Evolutionary conservation across 768 basidiomycete genomes (phyloP).

Genomic region (Panaeolus cyanescens): DNA sequence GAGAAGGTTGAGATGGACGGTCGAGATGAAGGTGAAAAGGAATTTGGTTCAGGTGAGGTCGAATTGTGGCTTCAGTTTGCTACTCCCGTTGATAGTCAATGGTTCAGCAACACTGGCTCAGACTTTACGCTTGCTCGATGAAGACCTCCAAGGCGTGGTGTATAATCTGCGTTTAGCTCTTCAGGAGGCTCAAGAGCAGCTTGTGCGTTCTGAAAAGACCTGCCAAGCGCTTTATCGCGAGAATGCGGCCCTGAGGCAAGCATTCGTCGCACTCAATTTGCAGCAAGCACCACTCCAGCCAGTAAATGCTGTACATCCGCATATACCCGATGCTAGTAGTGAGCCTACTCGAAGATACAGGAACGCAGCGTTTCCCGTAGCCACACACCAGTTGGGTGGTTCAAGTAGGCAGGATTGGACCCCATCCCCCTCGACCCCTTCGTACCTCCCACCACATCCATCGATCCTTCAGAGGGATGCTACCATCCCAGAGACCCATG

Average conservation of each 20-base stretch:
- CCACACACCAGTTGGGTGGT: too few relatives aligned
- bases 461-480: too few relatives aligned
- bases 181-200: neutral
- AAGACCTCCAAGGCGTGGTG: neutral
- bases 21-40: neutral
- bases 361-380: too few relatives aligned
- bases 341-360: too few relatives aligned
- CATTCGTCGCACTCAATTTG: neutral
- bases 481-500: too few relatives aligned
- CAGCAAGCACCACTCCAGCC: neutral
- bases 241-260: neutral
- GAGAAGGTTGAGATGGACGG: neutral
- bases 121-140: neutral
- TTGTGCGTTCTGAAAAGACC: neutral
- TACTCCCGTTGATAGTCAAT: neutral
- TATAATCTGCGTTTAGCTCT: neutral
- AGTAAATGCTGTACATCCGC: neutral
- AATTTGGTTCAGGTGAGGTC: neutral
- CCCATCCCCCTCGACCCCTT: too few relatives aligned
- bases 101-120: neutral
- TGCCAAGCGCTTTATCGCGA: neutral
- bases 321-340: neutral
- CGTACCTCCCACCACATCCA: too few relatives aligned
- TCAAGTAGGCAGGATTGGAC: too few relatives aligned
- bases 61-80: neutral